These are phyloP conservation scores for Liriodendron chinense DNA, from an alignment of 164 flowering plant genomes.

Conservation along the genomic window DNA sequence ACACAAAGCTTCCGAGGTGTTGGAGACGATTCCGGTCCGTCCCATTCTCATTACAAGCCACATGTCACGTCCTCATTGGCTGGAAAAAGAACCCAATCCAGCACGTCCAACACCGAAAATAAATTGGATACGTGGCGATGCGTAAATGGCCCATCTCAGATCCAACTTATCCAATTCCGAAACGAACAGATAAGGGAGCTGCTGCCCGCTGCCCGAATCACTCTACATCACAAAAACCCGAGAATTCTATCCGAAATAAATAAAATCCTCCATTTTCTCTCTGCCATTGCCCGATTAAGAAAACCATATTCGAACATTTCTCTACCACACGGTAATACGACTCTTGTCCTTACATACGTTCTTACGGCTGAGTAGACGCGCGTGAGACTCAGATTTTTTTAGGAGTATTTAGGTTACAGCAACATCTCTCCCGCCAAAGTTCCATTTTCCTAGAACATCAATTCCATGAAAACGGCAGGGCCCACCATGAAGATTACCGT, in stretches of 20 bases:
- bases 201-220: conserved; percentile 13
- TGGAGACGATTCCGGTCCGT: too few relatives aligned
- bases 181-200: conserved; percentile 42
- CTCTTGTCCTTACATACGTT: too few relatives aligned
- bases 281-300: not conserved
- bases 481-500: too few relatives aligned
- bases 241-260: conserved; percentile 5
- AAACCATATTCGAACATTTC: too few relatives aligned
- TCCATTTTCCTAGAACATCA: too few relatives aligned
- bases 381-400: too few relatives aligned
- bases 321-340: too few relatives aligned
- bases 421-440: too few relatives aligned
- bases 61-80: conserved; percentile 8
- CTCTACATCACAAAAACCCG: conserved; percentile 33
- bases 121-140: conserved; percentile 22
- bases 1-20: too few relatives aligned
- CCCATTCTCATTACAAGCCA: not conserved
- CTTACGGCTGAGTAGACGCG: too few relatives aligned
- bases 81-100: conserved; percentile 31
- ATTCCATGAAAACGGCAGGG: too few relatives aligned
- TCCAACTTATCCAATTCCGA: conserved; percentile 37
- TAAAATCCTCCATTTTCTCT: conserved; percentile 17
- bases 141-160: conserved; percentile 28
- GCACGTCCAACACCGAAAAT: conserved; percentile 10
- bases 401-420: too few relatives aligned